phyloP scores from a whole-genome alignment of 2,329 filamentous ascomycete species.

The Claviceps arundinis region DNA sequence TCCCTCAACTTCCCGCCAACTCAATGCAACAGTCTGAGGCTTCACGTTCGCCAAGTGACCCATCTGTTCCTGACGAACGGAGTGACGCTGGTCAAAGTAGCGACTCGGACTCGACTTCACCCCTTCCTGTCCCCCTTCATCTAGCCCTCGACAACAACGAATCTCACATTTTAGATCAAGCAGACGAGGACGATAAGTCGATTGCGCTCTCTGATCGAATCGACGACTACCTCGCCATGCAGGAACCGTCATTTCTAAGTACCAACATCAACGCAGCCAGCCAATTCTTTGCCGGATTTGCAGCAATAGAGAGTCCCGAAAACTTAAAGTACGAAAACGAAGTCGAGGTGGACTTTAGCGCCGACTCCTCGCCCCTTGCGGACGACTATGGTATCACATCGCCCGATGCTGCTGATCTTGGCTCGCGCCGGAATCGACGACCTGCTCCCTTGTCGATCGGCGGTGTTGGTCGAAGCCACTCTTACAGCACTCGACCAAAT shows the following conservation, averaged over 20 bases:
- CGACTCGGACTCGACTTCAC: conserved; percentile 14
- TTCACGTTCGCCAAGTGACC: conserved; percentile 8
- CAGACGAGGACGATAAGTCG: conserved; percentile 6
- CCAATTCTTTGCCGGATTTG: conserved; percentile 4
- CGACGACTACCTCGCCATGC: conserved; percentile 10
- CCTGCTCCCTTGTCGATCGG: conserved; percentile 32
- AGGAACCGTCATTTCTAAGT: conserved; percentile 6
- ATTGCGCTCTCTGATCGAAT: conserved; percentile 7
- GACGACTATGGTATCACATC: conserved; percentile 27
- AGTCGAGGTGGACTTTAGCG: background rate
- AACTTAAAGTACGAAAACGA: conserved; percentile 1
- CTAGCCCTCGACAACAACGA: background rate
- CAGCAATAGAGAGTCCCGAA: background rate
- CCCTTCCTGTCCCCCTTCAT: conserved; percentile 1
- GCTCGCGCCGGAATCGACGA: conserved; percentile 34
- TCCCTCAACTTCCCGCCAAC: conserved; percentile 17
- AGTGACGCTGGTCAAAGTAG: conserved; percentile 15
- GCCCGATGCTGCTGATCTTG: conserved; percentile 39
- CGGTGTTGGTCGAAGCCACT: conserved; percentile 28
- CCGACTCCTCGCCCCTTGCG: conserved; percentile 5
- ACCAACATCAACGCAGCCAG: conserved; percentile 2
- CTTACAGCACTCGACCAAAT: conserved; percentile 29
- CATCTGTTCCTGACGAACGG: conserved; percentile 10
- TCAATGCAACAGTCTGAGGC: conserved; percentile 7
- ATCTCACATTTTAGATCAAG: background rate